These are phyloP conservation scores for Vaccinium myrtillus DNA, from an alignment of 148 eudicot genomes.

Conservation along the genomic window DNA sequence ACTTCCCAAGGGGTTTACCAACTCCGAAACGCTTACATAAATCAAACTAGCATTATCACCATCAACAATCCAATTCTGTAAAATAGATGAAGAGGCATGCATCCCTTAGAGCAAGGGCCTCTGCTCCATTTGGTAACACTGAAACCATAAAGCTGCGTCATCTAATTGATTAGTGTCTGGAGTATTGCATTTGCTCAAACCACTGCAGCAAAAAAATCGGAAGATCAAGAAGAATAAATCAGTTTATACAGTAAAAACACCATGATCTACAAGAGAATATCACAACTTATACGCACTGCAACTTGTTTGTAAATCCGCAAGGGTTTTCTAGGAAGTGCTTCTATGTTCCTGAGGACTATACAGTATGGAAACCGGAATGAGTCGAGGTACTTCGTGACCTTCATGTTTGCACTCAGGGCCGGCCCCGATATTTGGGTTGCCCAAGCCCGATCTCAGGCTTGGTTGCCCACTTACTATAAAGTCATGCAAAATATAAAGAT, in stretches of 20 bases:
- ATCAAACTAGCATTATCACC: neutral
- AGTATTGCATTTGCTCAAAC: slow-evolving; percentile 88
- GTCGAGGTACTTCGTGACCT: slow-evolving; percentile 53
- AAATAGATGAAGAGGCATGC: neutral
- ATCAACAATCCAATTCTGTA: neutral
- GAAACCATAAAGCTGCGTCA: neutral
- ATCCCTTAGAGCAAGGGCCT: neutral
- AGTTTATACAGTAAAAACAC: neutral
- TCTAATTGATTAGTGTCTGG: slow-evolving; percentile 41
- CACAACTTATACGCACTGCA: neutral
- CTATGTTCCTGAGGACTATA: slow-evolving; percentile 72
- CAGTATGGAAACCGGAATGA: slow-evolving; percentile 94
- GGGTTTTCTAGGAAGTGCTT: slow-evolving; percentile 86
- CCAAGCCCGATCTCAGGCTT: no score
- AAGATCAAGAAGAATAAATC: neutral
- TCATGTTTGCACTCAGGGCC: slow-evolving; percentile 7
- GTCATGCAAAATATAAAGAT: no score
- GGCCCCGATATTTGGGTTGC: no score
- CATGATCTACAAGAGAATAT: neutral
- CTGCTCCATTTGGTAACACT: neutral
- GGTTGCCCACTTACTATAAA: no score
- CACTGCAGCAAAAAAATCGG: slow-evolving; percentile 61
- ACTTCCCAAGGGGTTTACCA: neutral
- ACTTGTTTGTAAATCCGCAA: slow-evolving; percentile 57
- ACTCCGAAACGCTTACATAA: neutral